These are phyloP conservation scores for Casuarina glauca DNA, from an alignment of 306 rosid genomes.

Conservation along the genomic window DNA sequence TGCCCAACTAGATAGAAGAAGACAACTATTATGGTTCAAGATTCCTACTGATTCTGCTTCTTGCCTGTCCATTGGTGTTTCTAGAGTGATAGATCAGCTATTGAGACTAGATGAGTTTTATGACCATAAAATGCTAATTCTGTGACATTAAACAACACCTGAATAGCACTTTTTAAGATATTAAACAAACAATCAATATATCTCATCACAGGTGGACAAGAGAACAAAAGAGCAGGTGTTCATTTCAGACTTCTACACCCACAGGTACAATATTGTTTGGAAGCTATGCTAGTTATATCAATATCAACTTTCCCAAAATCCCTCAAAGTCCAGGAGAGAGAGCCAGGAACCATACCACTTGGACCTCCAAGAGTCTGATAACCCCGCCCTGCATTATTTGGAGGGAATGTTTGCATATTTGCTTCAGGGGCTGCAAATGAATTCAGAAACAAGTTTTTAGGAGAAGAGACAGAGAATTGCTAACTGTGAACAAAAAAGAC, in stretches of 20 bases:
- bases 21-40: neutral
- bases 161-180: neutral
- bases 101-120: neutral
- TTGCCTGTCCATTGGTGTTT: neutral
- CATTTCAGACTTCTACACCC: neutral
- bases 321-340: neutral
- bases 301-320: neutral
- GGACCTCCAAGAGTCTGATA: slow-evolving; percentile 75
- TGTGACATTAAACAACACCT: neutral
- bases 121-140: neutral
- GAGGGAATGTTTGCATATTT: slow-evolving; percentile 82
- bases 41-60: neutral
- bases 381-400: slow-evolving; percentile 63
- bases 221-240: neutral
- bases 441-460: slow-evolving; percentile 13
- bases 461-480: neutral
- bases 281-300: neutral
- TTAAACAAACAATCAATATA: neutral
- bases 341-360: slow-evolving; percentile 42
- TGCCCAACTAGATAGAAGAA: neutral
- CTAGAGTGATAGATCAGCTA: neutral
- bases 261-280: neutral
- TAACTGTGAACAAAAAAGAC: neutral
- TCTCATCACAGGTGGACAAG: neutral
- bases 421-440: slow-evolving; percentile 59